Evolutionary conservation across 2,329 filamentous ascomycete species (phyloP).

Genomic region (Aspergillus fructus): DNA sequence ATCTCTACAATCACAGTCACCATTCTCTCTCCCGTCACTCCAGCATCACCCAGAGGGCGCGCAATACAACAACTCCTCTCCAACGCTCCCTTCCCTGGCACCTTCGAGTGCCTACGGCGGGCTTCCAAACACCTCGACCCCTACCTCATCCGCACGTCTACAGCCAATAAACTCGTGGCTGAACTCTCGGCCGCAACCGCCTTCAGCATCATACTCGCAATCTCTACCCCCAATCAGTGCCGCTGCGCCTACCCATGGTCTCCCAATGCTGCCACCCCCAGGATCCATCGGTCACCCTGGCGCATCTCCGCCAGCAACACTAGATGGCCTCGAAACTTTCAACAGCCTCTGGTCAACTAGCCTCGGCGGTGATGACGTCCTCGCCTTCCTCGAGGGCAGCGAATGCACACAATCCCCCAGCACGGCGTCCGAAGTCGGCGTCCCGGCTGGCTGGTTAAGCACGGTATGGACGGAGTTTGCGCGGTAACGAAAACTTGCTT

Average conservation of each 20-base stretch:
- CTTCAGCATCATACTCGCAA: constrained; percentile 37
- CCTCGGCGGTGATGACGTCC: constrained; percentile 38
- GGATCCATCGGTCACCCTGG: constrained; percentile 31
- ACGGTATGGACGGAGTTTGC: constrained; percentile 34
- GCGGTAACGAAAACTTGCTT: constrained; percentile 19
- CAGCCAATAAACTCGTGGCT: constrained; percentile 43
- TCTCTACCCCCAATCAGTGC: constrained; percentile 40
- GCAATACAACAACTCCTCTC: constrained; percentile 31
- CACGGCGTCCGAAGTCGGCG: constrained; percentile 31
- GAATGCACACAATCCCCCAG: constrained; percentile 31
- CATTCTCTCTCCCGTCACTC: constrained; percentile 20
- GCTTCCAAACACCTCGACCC: constrained; percentile 18
- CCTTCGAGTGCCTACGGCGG: constrained; percentile 22
- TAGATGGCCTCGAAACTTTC: constrained; percentile 26
- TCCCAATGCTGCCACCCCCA: constrained; percentile 38
- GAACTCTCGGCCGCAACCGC: constrained; percentile 30
- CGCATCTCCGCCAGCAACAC: constrained; percentile 31
- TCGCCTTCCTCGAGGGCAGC: constrained; percentile 38
- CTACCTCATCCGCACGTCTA: constrained; percentile 33
- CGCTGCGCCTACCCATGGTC: constrained; percentile 28
- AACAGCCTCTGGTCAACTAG: constrained; percentile 31
- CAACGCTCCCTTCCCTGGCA: constrained; percentile 33
- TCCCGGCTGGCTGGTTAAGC: constrained; percentile 37
- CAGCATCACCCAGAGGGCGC: constrained; percentile 35
- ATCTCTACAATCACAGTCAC: constrained; percentile 24